phyloP scores from a whole-genome alignment of 2,329 filamentous ascomycete genomes.

The Ceratocystiopsis minuta region DNA sequence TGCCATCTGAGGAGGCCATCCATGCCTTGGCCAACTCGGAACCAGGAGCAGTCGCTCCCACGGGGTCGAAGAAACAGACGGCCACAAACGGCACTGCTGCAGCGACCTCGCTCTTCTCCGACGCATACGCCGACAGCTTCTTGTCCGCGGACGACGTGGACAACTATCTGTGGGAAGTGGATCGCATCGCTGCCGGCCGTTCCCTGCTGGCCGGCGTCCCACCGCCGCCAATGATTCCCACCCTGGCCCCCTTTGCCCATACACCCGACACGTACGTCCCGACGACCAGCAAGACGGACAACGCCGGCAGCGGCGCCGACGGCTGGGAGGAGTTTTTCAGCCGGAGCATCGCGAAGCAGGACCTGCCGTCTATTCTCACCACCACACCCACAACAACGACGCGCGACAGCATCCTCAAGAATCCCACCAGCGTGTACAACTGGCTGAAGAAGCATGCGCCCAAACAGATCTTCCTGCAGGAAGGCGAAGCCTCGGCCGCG shows the following conservation, averaged over 20 bases:
- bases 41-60: no score
- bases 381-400: slow-evolving; percentile 18
- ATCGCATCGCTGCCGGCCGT: slow-evolving; percentile 29
- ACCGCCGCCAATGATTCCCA: slow-evolving; percentile 21
- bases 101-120: no score
- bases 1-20: slow-evolving; percentile 18
- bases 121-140: slow-evolving; percentile 40
- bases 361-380: slow-evolving; percentile 18
- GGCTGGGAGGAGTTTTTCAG: slow-evolving; percentile 19
- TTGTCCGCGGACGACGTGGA: slow-evolving; percentile 54
- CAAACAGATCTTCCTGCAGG: slow-evolving; percentile 60
- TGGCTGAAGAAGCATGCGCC: slow-evolving; percentile 80
- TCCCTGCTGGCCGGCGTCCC: slow-evolving; percentile 15
- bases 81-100: not conserved
- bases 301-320: slow-evolving; percentile 1
- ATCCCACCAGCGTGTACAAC: slow-evolving; percentile 85
- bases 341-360: slow-evolving; percentile 18
- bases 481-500: slow-evolving; percentile 33
- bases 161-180: slow-evolving; percentile 51
- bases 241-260: slow-evolving; percentile 31
- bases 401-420: slow-evolving; percentile 42
- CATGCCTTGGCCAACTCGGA: slow-evolving; percentile 7
- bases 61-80: no score
- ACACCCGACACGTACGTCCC: slow-evolving; percentile 13
- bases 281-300: slow-evolving; percentile 1